phyloP scores from a whole-genome alignment of 208 protist genomes.

The Leishmania braziliensis region DNA sequence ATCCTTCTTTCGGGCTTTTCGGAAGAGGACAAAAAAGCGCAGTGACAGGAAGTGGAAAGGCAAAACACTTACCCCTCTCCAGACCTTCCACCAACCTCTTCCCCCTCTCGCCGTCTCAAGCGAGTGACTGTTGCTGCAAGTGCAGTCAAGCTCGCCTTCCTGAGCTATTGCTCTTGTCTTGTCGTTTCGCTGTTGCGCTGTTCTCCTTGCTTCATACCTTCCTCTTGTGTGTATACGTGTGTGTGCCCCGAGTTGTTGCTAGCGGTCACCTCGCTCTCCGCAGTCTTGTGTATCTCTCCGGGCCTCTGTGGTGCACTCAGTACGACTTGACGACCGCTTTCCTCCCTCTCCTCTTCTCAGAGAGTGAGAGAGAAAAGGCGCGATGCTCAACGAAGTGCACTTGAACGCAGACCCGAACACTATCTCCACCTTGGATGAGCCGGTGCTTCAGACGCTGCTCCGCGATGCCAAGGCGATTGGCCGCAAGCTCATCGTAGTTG shows the following conservation, averaged over 20 bases:
- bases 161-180: not conserved
- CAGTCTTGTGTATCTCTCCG: no score
- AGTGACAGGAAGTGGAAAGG: not conserved
- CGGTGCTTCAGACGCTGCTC: slow-evolving; percentile 55
- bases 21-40: not conserved
- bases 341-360: not conserved
- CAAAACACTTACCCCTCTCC: not conserved
- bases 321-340: not conserved
- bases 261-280: no score
- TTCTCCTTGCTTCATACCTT: not conserved
- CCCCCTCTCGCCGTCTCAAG: not conserved
- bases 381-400: slow-evolving; percentile 29
- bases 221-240: not conserved
- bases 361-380: not conserved
- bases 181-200: not conserved
- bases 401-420: slow-evolving; percentile 41
- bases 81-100: not conserved
- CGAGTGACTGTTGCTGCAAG: not conserved
- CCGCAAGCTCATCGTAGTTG: slow-evolving; percentile 69
- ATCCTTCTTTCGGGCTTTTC: not conserved
- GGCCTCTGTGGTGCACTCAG: not conserved
- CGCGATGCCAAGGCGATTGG: slow-evolving; percentile 78
- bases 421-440: slow-evolving; percentile 74
- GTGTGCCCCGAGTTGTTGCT: not conserved
- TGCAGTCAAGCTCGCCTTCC: not conserved